Evolutionary conservation across 192 early-diverging fungal species (phyloP).

Genomic region (Rhizophagus sp.): DNA sequence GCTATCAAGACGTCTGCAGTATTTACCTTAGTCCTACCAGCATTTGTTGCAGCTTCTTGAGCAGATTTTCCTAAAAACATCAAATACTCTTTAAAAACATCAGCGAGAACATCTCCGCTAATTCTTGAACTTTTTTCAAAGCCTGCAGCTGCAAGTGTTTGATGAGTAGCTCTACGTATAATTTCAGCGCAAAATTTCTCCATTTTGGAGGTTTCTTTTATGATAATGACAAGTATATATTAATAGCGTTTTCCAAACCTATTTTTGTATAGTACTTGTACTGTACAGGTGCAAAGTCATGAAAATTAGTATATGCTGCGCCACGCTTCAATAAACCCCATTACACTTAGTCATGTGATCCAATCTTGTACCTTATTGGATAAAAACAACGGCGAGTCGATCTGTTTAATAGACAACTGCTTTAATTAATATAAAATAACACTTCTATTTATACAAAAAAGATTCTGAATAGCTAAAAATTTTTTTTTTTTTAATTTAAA

Average conservation of each 20-base stretch:
- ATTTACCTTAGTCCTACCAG: conserved; percentile 46
- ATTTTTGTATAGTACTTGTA: conserved; percentile 1
- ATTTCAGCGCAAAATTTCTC: conserved; percentile 11
- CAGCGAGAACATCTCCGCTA: conserved; percentile 46
- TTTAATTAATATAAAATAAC: no score
- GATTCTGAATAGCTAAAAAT: no score
- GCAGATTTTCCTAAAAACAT: conserved; percentile 46
- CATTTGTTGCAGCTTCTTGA: conserved; percentile 47
- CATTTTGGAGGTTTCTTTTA: neutral
- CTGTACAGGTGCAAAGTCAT: neutral
- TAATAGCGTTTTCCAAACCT: neutral
- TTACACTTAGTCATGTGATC: neutral
- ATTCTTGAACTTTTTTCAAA: conserved; percentile 51
- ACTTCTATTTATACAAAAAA: no score
- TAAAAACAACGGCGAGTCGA: no score
- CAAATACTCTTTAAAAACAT: conserved; percentile 55
- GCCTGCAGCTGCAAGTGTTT: conserved; percentile 39
- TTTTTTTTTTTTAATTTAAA: no score
- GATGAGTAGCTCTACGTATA: neutral
- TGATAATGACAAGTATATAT: neutral
- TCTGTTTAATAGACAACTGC: no score
- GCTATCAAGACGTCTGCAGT: conserved; percentile 47
- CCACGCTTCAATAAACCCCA: neutral
- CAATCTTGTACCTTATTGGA: neutral
- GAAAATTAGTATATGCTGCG: neutral